Evolutionary conservation across 345 rosid species (phyloP), one percentile per base, ranked within the genome.

Genomic region (Stellera chamaejasme): DNA sequence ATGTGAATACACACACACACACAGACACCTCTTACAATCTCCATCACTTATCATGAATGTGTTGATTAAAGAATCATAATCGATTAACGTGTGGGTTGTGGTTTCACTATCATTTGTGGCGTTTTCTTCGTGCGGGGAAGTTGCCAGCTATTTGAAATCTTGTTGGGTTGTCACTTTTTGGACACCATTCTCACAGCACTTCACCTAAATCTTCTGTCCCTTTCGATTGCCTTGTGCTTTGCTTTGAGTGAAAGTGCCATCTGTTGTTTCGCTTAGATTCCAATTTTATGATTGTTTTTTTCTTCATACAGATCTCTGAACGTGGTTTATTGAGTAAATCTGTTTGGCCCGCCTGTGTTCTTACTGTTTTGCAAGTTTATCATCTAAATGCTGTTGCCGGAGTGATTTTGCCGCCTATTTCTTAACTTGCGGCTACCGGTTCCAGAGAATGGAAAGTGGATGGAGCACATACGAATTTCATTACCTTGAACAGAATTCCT

Each of bases 81-180:
- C 4, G 56, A 66, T 32, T 5, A 60, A 62, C 64, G 51, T 52
- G 15, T 58, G 48, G 39, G 80, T 56, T 72, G 74, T 25, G 9
- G 55, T 61, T 68, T 56, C 71, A 59, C 77, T 75, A 45, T 72
- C 79, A 6, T 60, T 46, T 51, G 43, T 57, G 60, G 69, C 36
- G 49, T 36, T 46, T 48, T 48, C 60, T 69, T 50, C 32, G 2
- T 62, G 10, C 39, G 13, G 51, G 56, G 50, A 16, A 56, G 56
- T 64, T 50, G 61, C 58, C n/a, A 45, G 63, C 53, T 45, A 44
- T 9, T 61, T 64, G n/a, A 13, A 41, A 43, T 63, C 69, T n/a
- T 75, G 81, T 68, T 84, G 72, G 59, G 78, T 62, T 69, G 77
- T 85, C 88, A 69, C 72, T 75, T 70, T 19, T 57, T 23, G 70